Evolutionary conservation across 139 green algal species (phyloP), one percentile per base, ranked within the genome.

Genomic region (Ostreobium quekettii): DNA sequence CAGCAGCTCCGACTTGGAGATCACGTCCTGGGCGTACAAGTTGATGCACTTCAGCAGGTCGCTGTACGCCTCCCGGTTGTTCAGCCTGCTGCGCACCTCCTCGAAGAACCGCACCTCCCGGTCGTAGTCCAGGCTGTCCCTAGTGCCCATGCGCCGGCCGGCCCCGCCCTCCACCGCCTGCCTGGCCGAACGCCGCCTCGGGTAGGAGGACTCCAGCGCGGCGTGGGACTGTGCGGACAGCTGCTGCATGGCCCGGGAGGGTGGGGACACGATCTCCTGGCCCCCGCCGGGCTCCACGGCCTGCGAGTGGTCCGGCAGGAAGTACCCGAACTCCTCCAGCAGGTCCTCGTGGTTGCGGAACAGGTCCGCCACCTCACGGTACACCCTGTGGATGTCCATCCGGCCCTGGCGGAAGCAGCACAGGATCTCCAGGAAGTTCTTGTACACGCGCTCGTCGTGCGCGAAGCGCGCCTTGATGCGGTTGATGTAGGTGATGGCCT

Each of bases 401-500:
- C 92, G 84, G 22, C 89, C 93, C 81, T 99, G 98, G 38, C 94
- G 80, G 73, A 99, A 99, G 86, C 95, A 90, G 85, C 99, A 99
- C 24, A 99, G 81, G 60, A 99, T 98, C 79, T 99, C 94, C 74
- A 99, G 70, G 75, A 99, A 99, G 0, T 86, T 85, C 76, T 99
- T 99, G 90, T 99, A 99, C 31, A 99, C 93, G 3, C 90, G 82
- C 79, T 99, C 94, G 48, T 99, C 86, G 28, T 72, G 78, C 1
- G 81, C 64, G 71, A 99, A 99, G 24, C 92, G 85, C 7, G 80
- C 83, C 85, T 97, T 98, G 76, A 99, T 99, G 66, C 97, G 97
- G 82, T 99, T 99, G n/a, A 99, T 95, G 58, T 99, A 99, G 71
- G 84, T 96, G 80, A 99, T 98, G 26, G 94, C 94, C 78, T 99